Evolutionary conservation across 75 land plant species (phyloP), one percentile per base, ranked within the genome.

Genomic region (Cunninghamia lanceolata): DNA sequence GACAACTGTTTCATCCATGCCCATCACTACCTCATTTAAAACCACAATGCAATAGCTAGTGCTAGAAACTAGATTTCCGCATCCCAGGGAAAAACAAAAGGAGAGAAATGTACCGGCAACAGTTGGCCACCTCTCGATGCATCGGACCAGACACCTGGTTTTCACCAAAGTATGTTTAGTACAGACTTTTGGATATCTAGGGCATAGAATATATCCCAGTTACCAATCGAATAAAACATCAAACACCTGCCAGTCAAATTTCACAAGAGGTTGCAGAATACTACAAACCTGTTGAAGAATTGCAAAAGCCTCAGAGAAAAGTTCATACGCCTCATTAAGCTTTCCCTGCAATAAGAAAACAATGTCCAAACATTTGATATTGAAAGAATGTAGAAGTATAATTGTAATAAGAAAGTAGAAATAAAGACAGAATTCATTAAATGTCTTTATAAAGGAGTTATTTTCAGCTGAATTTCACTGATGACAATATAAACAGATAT

Each of bases 91-190:
- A 80, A 43, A n/a, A 45, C 40, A 53, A 66, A 45, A 54, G 28
- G 36, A 32, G 7, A 43, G 47, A 70, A 53, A 68, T 43, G 83
- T 92, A 96, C 99, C 98, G 88, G 84, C 99, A 96, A 84, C 99
- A 98, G 80, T 95, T 98, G 13, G 99, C 99, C 85, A 96, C 99
- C 85, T 98, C 99, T n/a, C 97, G 89, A 91, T 98, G 99, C 99
- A 98, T 95, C 34, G 99, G 99, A 78, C 99, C 99, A 87, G 97
- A 96, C 47, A 98, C 97, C 99, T 98, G 93, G n/a, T 88, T 42
- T 39, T 46, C 77, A 47, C 71, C 45, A 38, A 56, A 30, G 3
- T 10, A 63, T n/a, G 30, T 82, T 6, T 42, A 35, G 3, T 19
- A 28, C 14, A 2, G 32, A 43, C 15, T 9, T 45, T 80, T 28